Conservation (phyloP, 441 rosid genomes). For the Pelargonium citronellum region DNA sequence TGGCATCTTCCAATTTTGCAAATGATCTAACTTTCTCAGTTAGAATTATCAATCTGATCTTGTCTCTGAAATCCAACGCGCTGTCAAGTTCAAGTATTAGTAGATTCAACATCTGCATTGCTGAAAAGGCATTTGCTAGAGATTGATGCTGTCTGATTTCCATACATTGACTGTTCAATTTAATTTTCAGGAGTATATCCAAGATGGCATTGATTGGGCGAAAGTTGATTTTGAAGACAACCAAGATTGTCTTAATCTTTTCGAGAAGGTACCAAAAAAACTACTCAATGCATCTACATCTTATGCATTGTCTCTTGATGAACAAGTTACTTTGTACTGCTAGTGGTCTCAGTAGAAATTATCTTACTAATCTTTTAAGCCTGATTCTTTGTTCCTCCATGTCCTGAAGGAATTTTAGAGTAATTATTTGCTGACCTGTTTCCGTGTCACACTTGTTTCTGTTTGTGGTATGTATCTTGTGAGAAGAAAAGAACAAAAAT, state of each 20-base stretch:
- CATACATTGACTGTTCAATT: slow-evolving; percentile 14
- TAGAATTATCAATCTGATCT: neutral
- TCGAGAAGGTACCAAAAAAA: slow-evolving; percentile 66
- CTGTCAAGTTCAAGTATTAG: neutral
- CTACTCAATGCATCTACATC: slow-evolving; percentile 11
- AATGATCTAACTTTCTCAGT: neutral
- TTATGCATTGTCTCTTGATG: neutral
- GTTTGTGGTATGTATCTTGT: too few species aligned
- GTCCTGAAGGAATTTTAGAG: too few species aligned
- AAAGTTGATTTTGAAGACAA: slow-evolving; percentile 97
- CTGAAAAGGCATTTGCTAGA: neutral
- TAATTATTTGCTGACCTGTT: too few species aligned
- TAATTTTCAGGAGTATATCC: slow-evolving; percentile 73
- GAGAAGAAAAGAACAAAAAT: too few species aligned
- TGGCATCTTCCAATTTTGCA: neutral
- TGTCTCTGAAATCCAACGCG: too few species aligned
- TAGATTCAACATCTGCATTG: neutral
- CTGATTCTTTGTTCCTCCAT: too few species aligned
- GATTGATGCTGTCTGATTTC: neutral
- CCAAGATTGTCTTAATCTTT: slow-evolving; percentile 93
- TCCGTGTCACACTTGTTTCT: too few species aligned
- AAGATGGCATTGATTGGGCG: slow-evolving; percentile 99
- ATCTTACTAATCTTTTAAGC: too few species aligned
- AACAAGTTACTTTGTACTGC: too few species aligned
- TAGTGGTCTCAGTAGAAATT: too few species aligned